Conservation (phyloP, 73 alveolate species). For the Blepharisma japonicum region DNA sequence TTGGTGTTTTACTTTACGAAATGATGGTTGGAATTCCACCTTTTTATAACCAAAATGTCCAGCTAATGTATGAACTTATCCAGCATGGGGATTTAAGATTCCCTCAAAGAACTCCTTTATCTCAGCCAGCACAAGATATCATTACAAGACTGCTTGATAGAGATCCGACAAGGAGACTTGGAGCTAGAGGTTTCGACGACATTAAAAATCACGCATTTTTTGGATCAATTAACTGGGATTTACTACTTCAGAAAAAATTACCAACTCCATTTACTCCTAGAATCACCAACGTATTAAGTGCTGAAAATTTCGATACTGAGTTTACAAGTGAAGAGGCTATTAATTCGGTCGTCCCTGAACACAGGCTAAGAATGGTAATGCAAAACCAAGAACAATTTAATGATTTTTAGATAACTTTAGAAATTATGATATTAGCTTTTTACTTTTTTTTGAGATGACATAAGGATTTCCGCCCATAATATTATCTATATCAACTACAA, state of each 20-base stretch:
- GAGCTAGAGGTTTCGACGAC: conserved; percentile 59
- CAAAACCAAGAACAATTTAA: neutral
- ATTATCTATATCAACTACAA: neutral
- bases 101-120: conserved; percentile 41
- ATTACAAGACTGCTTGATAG: conserved; percentile 20
- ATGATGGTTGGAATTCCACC: conserved; percentile 40
- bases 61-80: conserved; percentile 55
- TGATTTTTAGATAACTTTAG: neutral
- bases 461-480: neutral
- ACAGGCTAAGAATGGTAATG: neutral
- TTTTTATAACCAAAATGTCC: conserved; percentile 53
- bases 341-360: conserved; percentile 29
- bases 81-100: conserved; percentile 43
- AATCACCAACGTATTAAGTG: conserved; percentile 38
- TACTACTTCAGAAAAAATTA: conserved; percentile 36
- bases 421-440: neutral
- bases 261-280: conserved; percentile 53
- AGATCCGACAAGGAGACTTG: conserved; percentile 31
- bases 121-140: neutral
- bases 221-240: conserved; percentile 65
- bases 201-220: conserved; percentile 72
- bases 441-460: neutral
- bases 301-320: conserved; percentile 42
- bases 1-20: conserved; percentile 37
- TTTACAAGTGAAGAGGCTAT: conserved; percentile 51